Conservation (phyloP, 805 yeast species). For the Saccharomycopsis malanga region DNA sequence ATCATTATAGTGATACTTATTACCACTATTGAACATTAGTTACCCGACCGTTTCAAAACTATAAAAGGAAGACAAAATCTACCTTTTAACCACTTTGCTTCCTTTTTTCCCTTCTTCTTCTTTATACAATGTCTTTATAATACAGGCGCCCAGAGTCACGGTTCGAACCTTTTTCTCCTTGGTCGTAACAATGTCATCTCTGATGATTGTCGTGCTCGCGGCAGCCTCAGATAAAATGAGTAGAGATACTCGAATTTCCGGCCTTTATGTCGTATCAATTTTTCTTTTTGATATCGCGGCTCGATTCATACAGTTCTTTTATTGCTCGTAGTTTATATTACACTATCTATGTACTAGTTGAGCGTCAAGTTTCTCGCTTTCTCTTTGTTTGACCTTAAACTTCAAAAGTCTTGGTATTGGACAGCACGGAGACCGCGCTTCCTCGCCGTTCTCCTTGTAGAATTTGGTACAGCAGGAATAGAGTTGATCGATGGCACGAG, state of each 20-base stretch:
- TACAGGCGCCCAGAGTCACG: constrained; percentile 25
- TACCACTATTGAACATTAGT: too few relatives aligned
- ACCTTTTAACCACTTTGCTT: too few relatives aligned
- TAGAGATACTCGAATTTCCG: constrained; percentile 37
- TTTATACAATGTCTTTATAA: constrained; percentile 22
- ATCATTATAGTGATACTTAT: too few relatives aligned
- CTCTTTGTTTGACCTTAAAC: constrained; percentile 60
- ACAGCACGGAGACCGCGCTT: constrained; percentile 66
- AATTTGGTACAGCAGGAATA: constrained; percentile 70
- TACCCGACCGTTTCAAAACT: too few relatives aligned
- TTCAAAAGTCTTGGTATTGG: constrained; percentile 60
- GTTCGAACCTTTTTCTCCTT: constrained; percentile 20
- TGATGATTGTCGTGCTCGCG: constrained; percentile 78
- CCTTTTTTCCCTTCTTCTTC: constrained; percentile 10
- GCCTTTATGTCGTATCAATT: constrained; percentile 37
- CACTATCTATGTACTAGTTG: constrained; percentile 36
- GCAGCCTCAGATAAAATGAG: constrained; percentile 66
- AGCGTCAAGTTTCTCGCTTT: constrained; percentile 53
- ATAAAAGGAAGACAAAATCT: too few relatives aligned
- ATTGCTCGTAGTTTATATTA: too few relatives aligned
- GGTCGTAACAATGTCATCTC: constrained; percentile 20
- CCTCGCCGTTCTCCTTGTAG: constrained; percentile 53
- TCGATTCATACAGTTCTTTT: constrained; percentile 53
- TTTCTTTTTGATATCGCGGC: constrained; percentile 57
- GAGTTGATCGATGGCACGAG: constrained; percentile 56